Base-by-base conservation (phyloP, 2,329 filamentous ascomycete species). In the Corynespora cassiicola region DNA sequence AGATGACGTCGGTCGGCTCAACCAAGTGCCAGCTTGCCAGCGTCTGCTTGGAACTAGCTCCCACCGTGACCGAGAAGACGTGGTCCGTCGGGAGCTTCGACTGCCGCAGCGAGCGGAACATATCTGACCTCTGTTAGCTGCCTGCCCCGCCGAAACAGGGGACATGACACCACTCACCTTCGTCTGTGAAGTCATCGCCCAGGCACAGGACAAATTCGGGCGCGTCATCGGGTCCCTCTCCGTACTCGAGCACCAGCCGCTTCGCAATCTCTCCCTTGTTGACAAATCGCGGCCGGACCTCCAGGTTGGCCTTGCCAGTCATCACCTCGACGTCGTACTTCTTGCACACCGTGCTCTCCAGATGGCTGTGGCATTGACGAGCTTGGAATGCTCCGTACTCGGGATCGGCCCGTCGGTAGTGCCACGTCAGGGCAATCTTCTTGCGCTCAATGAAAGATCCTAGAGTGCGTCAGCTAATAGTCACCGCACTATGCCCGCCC, bases 221-320 rank as follows among this genome's bases (percentile, higher is more conserved):
- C 36, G 80, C 79, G 33, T 82, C 75, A 4, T 76, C 75, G 2
- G 69, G 67, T 2, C 70, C 73, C 6, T 75, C 71, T 3, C 75
- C 84, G 68, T 95, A 95, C 31, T 84, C 84, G 15, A 81, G 74
- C 23, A 97, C 84, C 12, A 99, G 78, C 5, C 86, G 84, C 72
- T 90, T 91, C 11, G 86, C 88, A 50, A 97, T 97, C 70, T 95
- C 90, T 19, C 94, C 94, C 76, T 99, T 99, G 78, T 97, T 97
- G 73, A 99, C 90, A 61, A 95, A 96, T 1, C 86, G 91, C 18
- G 92, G 92, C n/a, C 94, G 86, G 20, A 97, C 92, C 70, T 99
- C 94, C 17, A 99, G 78, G 65, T 97, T 97, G 46, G 92, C 92
- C 74, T 97, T 99, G 56, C 94, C 94, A 0, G 85, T 82, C 90